Conservation (phyloP, 2,329 filamentous ascomycete species). For the Hymenoscyphus salicellus region DNA sequence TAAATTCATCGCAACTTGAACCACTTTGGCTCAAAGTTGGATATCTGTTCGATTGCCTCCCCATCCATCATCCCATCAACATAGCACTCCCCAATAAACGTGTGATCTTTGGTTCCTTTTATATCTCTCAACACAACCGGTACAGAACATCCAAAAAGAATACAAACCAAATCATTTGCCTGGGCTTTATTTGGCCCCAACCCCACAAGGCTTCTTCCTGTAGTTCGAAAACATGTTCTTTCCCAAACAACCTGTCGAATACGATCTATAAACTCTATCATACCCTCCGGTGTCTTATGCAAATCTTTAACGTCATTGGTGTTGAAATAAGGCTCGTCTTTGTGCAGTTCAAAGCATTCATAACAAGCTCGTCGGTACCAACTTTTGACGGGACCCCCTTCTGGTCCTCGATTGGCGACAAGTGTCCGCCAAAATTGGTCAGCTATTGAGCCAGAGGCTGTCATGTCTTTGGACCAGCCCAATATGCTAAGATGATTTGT, state of each 20-base stretch:
- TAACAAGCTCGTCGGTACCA: constrained; percentile 25
- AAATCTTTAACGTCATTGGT: neutral
- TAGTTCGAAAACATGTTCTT: constrained; percentile 15
- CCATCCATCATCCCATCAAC: too few species aligned
- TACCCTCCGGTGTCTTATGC: neutral
- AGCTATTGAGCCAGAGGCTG: neutral
- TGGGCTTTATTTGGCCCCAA: neutral
- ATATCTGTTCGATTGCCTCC: too few species aligned
- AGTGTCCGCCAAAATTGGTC: constrained; percentile 26
- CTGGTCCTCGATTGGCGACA: constrained; percentile 22
- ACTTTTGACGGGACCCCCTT: constrained; percentile 18
- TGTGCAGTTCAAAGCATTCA: neutral
- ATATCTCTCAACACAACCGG: neutral
- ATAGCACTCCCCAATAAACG: too few species aligned
- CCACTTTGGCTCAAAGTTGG: too few species aligned
- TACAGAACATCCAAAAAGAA: neutral
- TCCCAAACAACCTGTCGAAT: constrained; percentile 21
- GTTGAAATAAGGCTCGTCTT: neutral
- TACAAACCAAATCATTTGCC: neutral
- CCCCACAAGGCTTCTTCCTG: neutral
- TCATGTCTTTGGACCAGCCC: neutral
- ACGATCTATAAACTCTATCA: constrained; percentile 16
- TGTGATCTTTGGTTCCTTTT: neutral
- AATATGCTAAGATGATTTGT: neutral
- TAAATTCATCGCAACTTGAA: too few species aligned